Conservation (phyloP, 2,329 filamentous ascomycete genomes). For the Colletotrichum sp. region DNA sequence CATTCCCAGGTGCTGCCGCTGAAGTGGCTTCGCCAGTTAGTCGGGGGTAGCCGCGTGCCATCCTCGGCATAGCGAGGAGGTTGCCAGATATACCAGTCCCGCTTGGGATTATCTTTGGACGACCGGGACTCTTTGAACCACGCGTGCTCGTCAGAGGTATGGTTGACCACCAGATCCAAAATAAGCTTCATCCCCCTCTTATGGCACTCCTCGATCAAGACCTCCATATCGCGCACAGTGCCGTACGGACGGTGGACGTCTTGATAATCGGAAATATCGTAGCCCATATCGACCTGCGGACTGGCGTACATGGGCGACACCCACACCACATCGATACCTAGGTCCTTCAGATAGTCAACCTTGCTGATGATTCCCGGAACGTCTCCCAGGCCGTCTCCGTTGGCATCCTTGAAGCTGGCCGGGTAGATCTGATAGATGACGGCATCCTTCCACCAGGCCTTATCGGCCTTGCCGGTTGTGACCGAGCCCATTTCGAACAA, state of each 20-base stretch:
- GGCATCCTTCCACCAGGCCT: conserved; percentile 61
- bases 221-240: conserved; percentile 69
- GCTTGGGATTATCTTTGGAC: conserved; percentile 65
- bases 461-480: neutral
- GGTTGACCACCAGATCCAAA: conserved; percentile 79
- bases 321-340: conserved; percentile 72
- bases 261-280: conserved; percentile 73
- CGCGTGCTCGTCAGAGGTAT: conserved; percentile 73
- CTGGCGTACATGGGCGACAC: conserved; percentile 69
- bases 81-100: conserved; percentile 72
- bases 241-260: conserved; percentile 70
- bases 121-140: conserved; percentile 74
- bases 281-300: conserved; percentile 73
- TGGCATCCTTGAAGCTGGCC: conserved; percentile 61
- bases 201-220: conserved; percentile 64
- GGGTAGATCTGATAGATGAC: conserved; percentile 67
- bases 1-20: conserved; percentile 71
- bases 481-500: conserved; percentile 10
- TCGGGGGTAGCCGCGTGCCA: conserved; percentile 71
- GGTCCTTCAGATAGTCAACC: conserved; percentile 63
- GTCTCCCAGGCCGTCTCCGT: conserved; percentile 65
- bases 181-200: conserved; percentile 72
- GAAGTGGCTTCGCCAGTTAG: conserved; percentile 75
- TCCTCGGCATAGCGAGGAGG: conserved; percentile 57
- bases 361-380: conserved; percentile 68